Evolutionary conservation across 148 eudicot genomes (phyloP), one percentile per base, ranked within the genome.

Genomic region (Euryodendron excelsum): DNA sequence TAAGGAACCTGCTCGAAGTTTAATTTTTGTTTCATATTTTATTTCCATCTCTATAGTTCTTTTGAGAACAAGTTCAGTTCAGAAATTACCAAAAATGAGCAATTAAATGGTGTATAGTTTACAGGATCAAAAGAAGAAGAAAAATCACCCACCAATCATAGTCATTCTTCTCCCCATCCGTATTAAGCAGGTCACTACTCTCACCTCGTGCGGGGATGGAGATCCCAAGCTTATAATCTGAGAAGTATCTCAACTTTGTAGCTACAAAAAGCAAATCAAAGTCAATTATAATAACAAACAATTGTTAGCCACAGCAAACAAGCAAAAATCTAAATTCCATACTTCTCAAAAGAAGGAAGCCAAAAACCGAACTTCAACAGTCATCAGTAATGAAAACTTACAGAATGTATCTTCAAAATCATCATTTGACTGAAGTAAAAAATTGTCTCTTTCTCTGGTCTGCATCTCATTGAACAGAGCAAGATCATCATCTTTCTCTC

Each of bases 401-500:
- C 99, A 80, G 70, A 91, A 82, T 28, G 83, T 73, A 77, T 93
- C 97, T 67, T 91, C 98, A 76, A 96, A 84, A 79, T 93, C 97
- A 73, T 91, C 97, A 31, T 87, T 80, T 50, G 98, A 80, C 80
- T 91, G 91, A 39, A 96, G 92, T 85, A 96, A 92, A 78, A 96
- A 96, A 75, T 78, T 85, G 11, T 91, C 93, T 12, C 73, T 82
- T 80, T 96, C 98, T 86, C 75, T 90, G 85, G 80, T 85, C 81
- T 91, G 94, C 89, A 91, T 83, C 80, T 96, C 99, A 68, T 84
- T 91, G 81, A 96, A 96, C 67, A 96, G 82, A 41, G 91, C 85
- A 77, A 96, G 99, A 87, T 96, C 97, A 47, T 93, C 99, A 63
- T 93, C 99, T 81, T 81, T 91, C 72, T 91, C 92, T 56, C 77